A percentile compares a stretch with the other conserved stretches of the same genome.
Evolutionary conservation across 495 filamentous ascomycete species (phyloP).

Genomic region (Wilcoxina mikolae): DNA sequence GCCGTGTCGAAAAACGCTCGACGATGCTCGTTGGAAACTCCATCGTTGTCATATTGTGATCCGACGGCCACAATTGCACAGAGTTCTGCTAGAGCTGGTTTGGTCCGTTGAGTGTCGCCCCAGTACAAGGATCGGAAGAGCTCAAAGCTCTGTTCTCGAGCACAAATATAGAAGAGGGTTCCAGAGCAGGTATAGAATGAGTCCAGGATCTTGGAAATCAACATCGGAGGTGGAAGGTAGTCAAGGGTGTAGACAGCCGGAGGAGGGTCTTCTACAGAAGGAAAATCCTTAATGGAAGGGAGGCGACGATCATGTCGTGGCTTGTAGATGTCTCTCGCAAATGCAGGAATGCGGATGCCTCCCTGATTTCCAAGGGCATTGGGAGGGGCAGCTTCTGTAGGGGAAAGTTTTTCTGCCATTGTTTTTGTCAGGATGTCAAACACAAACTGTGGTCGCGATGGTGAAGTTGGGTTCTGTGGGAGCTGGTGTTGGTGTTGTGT

Average conservation of each 20-base stretch:
- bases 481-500: no score
- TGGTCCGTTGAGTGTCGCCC: not conserved
- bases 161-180: not conserved
- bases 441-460: no score
- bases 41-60: not conserved
- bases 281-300: not conserved
- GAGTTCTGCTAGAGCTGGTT: not conserved
- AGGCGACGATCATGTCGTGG: not conserved
- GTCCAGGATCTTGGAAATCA: not conserved
- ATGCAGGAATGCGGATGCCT: not conserved
- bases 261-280: not conserved
- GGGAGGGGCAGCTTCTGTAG: no score
- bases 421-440: no score
- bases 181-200: constrained; percentile 1
- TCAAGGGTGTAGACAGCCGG: not conserved
- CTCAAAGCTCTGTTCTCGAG: not conserved
- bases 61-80: constrained; percentile 4
- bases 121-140: constrained; percentile 2
- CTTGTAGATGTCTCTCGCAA: not conserved
- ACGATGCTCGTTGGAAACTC: not conserved
- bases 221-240: not conserved
- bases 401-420: no score
- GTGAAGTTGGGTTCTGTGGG: no score
- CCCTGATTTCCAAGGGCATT: not conserved
- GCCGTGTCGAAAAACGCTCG: not conserved